phyloP scores from a whole-genome alignment of 768 basidiomycete species.

The Favolaschia claudopus region DNA sequence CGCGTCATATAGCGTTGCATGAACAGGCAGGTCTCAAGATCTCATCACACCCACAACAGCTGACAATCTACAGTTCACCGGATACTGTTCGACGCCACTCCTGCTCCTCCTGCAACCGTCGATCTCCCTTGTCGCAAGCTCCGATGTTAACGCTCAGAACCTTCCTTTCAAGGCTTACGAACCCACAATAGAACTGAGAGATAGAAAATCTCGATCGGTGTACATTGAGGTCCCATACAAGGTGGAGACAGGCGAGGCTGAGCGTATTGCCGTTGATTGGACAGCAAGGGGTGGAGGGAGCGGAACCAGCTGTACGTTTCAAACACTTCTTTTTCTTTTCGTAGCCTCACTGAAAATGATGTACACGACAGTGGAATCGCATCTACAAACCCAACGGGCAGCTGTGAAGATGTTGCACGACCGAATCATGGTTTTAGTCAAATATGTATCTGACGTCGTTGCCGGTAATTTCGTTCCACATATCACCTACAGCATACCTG shows the following conservation, averaged over 20 bases:
- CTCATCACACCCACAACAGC: background rate
- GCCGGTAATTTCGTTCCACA: slow-evolving; percentile 54
- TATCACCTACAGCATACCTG: background rate
- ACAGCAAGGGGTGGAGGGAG: slow-evolving; percentile 87
- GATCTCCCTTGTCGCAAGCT: slow-evolving; percentile 48
- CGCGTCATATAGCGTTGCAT: slow-evolving; percentile 83
- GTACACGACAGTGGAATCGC: slow-evolving; percentile 76
- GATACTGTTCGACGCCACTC: slow-evolving; percentile 88
- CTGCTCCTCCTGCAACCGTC: slow-evolving; percentile 78
- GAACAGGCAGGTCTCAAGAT: slow-evolving; percentile 66
- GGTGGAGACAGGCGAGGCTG: slow-evolving; percentile 97
- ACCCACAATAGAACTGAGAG: slow-evolving; percentile 85
- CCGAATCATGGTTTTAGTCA: slow-evolving; percentile 84
- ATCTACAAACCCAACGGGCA: slow-evolving; percentile 90
- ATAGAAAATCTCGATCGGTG: slow-evolving; percentile 76
- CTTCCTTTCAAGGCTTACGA: slow-evolving; percentile 96
- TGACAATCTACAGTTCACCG: slow-evolving; percentile 66
- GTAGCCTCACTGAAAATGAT: slow-evolving; percentile 2
- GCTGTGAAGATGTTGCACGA: slow-evolving; percentile 98
- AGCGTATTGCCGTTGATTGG: slow-evolving; percentile 98
- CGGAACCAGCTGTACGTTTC: slow-evolving; percentile 79
- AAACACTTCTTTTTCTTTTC: background rate
- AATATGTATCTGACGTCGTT: slow-evolving; percentile 82
- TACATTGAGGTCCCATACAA: slow-evolving; percentile 88
- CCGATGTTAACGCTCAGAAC: slow-evolving; percentile 69